Evolutionary conservation across 495 filamentous ascomycete genomes (phyloP), one percentile per base, ranked within the genome.

Genomic region (Aspergillus bridgeri): DNA sequence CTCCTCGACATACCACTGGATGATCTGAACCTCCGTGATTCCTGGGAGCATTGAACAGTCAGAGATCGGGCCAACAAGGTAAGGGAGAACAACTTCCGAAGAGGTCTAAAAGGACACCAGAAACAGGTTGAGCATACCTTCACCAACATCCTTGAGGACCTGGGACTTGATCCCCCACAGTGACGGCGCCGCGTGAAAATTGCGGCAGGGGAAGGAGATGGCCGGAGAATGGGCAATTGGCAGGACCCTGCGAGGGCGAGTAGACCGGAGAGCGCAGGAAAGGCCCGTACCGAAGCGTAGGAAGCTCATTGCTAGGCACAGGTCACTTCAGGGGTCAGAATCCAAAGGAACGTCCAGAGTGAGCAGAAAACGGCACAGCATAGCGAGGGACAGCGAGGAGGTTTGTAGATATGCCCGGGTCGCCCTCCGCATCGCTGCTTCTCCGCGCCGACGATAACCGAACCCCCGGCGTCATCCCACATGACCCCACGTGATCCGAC

Each of bases 1-100:
- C 51, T 96, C 92, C 71, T 96, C 88, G 59, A 98, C 94, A 71
- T 97, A 99, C 95, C 95, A 99, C 78, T 98, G 95, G 63, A 98
- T 98, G 66, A 99, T 90, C 71, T 98, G 93, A 71, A 94, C 95
- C 75, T 98, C 94, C 62, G 91, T 90, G 66, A 98, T 98, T 49
- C 94, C 92, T 96, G 57, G 17, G 33, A 38, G 17, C 33, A 38
- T 38, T 38, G 33, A 38, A 38, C 3, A 13, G 33, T 51, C 22
- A 27, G 49, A 9, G 21, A 51, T 19, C 33, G 49, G 44, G 5
- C 8, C 5, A 15, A 38, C 13, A 38, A 38, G 6, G 33, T 13
- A 38, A 38, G 33, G 25, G 33, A 4, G 33, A 38, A 11, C 9
- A 38, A 13, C 33, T 15, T 11, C 33, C 13, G 13, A 33, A 9